A percentile compares a stretch with the other conserved stretches of the same genome.
These are phyloP conservation scores for Botryotinia narcissicola DNA, from an alignment of 2,329 filamentous ascomycete species.

Conservation along the genomic window DNA sequence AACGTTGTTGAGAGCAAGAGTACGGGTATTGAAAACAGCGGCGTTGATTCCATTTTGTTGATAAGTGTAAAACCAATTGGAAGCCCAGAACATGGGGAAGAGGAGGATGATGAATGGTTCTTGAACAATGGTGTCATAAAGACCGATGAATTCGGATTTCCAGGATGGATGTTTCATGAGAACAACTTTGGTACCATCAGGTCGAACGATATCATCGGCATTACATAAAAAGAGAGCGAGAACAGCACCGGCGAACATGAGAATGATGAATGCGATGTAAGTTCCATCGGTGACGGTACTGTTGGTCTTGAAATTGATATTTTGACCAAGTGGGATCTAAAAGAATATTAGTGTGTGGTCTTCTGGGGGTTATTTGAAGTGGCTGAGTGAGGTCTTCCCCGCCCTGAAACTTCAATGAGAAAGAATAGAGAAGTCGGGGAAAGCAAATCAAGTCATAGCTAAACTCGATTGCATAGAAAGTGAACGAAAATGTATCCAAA, in stretches of 20 bases:
- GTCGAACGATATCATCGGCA: constrained; percentile 68
- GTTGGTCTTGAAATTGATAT: constrained; percentile 56
- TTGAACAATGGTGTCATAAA: constrained; percentile 67
- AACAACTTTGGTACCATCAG: constrained; percentile 76
- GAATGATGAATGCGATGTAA: constrained; percentile 85
- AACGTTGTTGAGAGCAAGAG: constrained; percentile 71
- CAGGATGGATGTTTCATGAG: constrained; percentile 89
- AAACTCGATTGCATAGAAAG: neutral
- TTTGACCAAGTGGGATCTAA: constrained; percentile 70
- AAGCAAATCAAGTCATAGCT: neutral
- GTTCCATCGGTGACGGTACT: constrained; percentile 68
- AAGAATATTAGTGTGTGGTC: constrained; percentile 5
- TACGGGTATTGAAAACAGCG: constrained; percentile 70
- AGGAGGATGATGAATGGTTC: constrained; percentile 73
- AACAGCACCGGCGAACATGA: constrained; percentile 70
- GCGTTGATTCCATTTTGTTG: constrained; percentile 74
- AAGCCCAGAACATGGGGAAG: constrained; percentile 79
- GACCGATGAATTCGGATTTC: constrained; percentile 73
- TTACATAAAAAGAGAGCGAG: constrained; percentile 70
- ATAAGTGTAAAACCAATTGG: constrained; percentile 79
- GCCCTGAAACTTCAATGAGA: neutral
- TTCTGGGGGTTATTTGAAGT: neutral
- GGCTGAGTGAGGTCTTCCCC: too few relatives aligned
- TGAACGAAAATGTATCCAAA: constrained; percentile 24
- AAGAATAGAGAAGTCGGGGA: neutral